Evolutionary conservation across 371 early-diverging fungal genomes (phyloP).

Genomic region (Umbelopsis sp.): DNA sequence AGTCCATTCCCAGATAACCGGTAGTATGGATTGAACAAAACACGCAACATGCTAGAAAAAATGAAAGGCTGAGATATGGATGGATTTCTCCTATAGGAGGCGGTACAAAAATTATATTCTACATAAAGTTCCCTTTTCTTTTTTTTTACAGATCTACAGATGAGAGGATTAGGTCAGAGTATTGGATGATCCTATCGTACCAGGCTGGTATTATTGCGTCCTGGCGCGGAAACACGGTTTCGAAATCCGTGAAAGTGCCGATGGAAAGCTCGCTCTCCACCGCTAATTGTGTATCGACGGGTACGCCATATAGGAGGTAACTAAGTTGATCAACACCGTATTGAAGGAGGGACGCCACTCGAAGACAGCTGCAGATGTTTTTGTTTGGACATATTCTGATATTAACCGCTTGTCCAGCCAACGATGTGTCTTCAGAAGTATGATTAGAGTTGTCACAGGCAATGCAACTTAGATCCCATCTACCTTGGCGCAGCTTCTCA

Average conservation of each 20-base stretch:
- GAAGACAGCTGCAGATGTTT: background rate
- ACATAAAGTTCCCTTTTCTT: background rate
- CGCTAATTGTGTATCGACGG: conserved; percentile 33
- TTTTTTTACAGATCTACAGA: background rate
- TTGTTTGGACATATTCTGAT: conserved; percentile 24
- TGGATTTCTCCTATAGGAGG: background rate
- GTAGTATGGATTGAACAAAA: too few relatives aligned
- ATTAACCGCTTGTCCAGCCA: background rate
- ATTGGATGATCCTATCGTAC: background rate
- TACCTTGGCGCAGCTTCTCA: conserved; percentile 38
- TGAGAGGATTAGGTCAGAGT: background rate
- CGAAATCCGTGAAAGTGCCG: background rate
- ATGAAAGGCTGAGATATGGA: too few relatives aligned
- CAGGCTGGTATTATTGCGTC: background rate
- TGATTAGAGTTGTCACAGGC: background rate
- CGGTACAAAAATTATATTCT: background rate
- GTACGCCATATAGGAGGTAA: conserved; percentile 39
- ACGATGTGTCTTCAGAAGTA: background rate
- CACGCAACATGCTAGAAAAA: too few relatives aligned
- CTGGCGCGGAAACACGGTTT: background rate
- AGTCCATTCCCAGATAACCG: too few relatives aligned
- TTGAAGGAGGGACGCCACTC: conserved; percentile 39
- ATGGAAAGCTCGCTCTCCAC: conserved; percentile 39
- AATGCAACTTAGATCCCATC: conserved; percentile 32
- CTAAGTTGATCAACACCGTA: conserved; percentile 45